Conservation (phyloP, 73 alveolate species). For the Tetrahymena elliotti region DNA sequence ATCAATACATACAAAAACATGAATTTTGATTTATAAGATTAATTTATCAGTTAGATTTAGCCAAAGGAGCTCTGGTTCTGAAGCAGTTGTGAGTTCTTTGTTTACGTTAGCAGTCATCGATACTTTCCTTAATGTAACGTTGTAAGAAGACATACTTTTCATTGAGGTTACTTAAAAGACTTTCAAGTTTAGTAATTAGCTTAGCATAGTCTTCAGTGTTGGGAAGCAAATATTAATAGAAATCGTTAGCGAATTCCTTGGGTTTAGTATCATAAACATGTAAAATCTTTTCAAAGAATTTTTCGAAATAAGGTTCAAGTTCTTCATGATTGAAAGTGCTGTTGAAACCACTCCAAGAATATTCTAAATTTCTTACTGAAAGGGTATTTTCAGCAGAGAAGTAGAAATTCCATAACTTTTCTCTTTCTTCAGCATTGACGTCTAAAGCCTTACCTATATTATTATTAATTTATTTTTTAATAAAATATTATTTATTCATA, state of each 20-base stretch:
- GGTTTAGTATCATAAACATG: constrained; percentile 1
- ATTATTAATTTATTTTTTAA: background rate
- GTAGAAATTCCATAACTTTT: constrained; percentile 8
- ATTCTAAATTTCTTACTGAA: constrained; percentile 10
- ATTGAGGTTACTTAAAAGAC: background rate
- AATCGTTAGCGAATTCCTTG: constrained; percentile 16
- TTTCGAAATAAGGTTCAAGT: constrained; percentile 14
- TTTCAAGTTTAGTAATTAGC: background rate
- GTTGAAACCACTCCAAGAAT: constrained; percentile 38
- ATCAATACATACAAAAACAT: too few relatives aligned
- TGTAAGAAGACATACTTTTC: background rate
- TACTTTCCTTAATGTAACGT: background rate
- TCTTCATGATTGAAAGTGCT: constrained; percentile 1
- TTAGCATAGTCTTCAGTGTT: constrained; percentile 29
- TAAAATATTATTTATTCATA: background rate
- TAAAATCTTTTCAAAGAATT: constrained; percentile 16
- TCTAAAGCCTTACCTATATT: background rate
- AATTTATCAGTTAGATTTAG: background rate
- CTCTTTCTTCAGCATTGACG: constrained; percentile 20
- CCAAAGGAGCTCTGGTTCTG: background rate
- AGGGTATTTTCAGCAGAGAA: constrained; percentile 14
- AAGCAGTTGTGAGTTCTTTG: background rate
- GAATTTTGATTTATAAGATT: too few relatives aligned
- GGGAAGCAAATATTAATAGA: constrained; percentile 20
- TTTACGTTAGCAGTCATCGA: background rate